Evolutionary conservation across 164 flowering plant species (phyloP).

Genomic region (Pachysandra terminalis): DNA sequence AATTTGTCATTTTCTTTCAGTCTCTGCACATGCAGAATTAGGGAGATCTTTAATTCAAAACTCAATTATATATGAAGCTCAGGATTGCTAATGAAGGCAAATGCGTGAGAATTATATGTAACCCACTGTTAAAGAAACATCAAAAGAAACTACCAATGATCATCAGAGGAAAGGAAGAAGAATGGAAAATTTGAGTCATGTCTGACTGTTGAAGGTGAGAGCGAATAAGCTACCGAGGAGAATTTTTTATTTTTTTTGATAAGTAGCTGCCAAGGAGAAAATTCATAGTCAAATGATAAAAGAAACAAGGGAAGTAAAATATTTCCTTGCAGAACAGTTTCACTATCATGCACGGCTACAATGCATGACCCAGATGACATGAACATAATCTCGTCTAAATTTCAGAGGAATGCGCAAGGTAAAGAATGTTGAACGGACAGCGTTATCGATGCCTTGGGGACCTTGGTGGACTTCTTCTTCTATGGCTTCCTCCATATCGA

Average conservation of each 20-base stretch:
- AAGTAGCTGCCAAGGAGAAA: conserved; percentile 35
- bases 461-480: conserved; percentile 59
- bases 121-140: neutral
- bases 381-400: neutral
- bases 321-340: neutral
- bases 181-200: conserved; percentile 15
- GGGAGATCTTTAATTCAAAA: neutral
- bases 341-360: neutral
- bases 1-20: neutral
- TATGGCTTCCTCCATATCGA: conserved; percentile 51
- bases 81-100: neutral
- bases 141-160: neutral
- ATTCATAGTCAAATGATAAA: neutral
- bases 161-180: too few relatives aligned
- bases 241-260: too few relatives aligned
- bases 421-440: conserved; percentile 51
- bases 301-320: neutral
- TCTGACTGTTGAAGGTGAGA: conserved; percentile 35
- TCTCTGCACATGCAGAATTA: neutral
- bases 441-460: conserved; percentile 70
- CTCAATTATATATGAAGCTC: neutral
- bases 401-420: conserved; percentile 1
- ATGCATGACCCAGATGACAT: neutral
- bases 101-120: neutral
- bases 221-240: too few relatives aligned